Base-by-base conservation (phyloP, 306 rosid genomes). In the Castanea mollissima region DNA sequence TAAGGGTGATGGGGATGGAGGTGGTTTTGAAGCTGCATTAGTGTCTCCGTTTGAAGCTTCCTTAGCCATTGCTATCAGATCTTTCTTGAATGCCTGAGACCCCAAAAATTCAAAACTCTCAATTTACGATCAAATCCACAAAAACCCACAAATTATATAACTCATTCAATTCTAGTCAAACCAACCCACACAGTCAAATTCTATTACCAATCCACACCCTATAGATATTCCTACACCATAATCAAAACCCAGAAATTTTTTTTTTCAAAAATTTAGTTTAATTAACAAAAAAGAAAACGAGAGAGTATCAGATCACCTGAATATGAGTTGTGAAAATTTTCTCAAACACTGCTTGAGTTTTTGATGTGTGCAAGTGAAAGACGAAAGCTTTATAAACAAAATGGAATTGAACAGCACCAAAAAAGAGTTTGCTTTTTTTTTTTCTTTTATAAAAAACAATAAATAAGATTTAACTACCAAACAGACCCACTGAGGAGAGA, bases 1-100 rank as follows among this genome's bases (percentile, higher is more conserved):
- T 55, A 88, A 23, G 60, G 92, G 92, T 44, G 92, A 88, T 52
- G 92, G 92, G 59, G 54, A 60, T 29, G 92, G 92, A 31, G 92
- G 92, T 32, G 88, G 85, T 46, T 88, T 88, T 60, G 79, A 16
- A 55, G 90, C 58, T 23, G 74, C 79, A 72, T 76, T 62, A 21
- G n/a, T 62, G 31, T 78, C 84, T 78, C 90, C 90, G 75, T 88
- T 88, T 16, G 92, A 77, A 62, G 86, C 76, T 70, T 86, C 82
- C 76, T 79, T 86, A 11, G 89, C 89, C 89, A 86, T 86, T 59
- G 4, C 69, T 59, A 71, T 68, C 72, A 86, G 74, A 59, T 78
- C 78, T 73, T 69, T 63, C 57, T 73, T 69, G 54, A 67, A 79
- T 32, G 67, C 79, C 86, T 79, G 86, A 75, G 59, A 51, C 63